These are phyloP conservation scores for Apiotrichum gamsii DNA, from an alignment of 1,284 basidiomycete genomes.

Conservation along the genomic window DNA sequence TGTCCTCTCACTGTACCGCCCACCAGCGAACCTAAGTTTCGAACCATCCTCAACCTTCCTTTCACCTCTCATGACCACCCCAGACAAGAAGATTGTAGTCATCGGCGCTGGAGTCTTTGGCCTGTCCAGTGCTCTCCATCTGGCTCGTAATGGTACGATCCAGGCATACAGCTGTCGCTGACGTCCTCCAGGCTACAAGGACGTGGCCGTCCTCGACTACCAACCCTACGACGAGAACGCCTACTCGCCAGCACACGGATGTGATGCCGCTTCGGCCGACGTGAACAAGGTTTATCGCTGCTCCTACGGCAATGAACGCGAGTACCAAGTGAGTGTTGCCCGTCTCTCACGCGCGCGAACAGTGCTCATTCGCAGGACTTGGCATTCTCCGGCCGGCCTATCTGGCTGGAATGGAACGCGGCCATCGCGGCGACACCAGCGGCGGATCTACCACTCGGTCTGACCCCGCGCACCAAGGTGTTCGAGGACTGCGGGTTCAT, in stretches of 20 bases:
- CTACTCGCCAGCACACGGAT: constrained; percentile 16
- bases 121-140: constrained; percentile 20
- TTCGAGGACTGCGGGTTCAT: constrained; percentile 16
- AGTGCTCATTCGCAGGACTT: too few relatives aligned
- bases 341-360: too few relatives aligned
- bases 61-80: background rate
- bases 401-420: constrained; percentile 20
- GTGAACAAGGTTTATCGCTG: constrained; percentile 23
- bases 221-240: constrained; percentile 17
- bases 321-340: too few relatives aligned
- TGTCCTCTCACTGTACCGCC: too few relatives aligned
- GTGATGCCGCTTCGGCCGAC: constrained; percentile 18
- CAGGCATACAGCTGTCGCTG: background rate
- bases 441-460: constrained; percentile 12
- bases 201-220: constrained; percentile 21
- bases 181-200: constrained; percentile 16
- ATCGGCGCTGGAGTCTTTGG: constrained; percentile 22
- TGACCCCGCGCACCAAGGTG: constrained; percentile 11
- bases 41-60: too few relatives aligned
- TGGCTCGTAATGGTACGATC: constrained; percentile 7
- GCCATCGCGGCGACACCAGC: constrained; percentile 10
- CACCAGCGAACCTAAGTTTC: too few relatives aligned
- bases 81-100: constrained; percentile 3
- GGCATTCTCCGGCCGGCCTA: constrained; percentile 14
- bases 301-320: constrained; percentile 14